Percentiles rank a stretch among this genome's conserved stretches.
These are phyloP conservation scores for Epichloe bromicola DNA, from an alignment of 2,329 filamentous ascomycete genomes.

Conservation along the genomic window DNA sequence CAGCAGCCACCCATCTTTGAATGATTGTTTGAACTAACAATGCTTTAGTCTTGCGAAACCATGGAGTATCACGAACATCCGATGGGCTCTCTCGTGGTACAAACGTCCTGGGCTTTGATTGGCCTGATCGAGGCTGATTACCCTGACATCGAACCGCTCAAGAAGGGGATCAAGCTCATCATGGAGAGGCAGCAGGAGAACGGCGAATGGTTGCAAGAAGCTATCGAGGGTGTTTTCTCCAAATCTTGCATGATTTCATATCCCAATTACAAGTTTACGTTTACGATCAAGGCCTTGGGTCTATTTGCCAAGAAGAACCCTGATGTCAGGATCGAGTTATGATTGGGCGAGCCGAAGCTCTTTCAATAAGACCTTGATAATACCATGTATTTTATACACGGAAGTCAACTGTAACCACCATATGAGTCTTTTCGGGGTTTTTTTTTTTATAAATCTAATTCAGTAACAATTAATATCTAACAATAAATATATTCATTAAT, in stretches of 20 bases:
- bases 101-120: slow-evolving; percentile 85
- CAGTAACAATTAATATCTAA: no score
- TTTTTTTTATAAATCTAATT: no score
- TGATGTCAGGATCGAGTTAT: slow-evolving; percentile 37
- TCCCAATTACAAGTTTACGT: slow-evolving; percentile 97
- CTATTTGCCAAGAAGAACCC: slow-evolving; percentile 70
- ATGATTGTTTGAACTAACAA: slow-evolving; percentile 7
- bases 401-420: no score
- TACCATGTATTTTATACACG: not conserved
- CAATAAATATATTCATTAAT: no score
- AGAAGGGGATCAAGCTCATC: slow-evolving; percentile 60
- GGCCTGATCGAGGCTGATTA: slow-evolving; percentile 73
- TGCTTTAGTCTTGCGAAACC: slow-evolving; percentile 55
- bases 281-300: slow-evolving; percentile 84
- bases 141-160: slow-evolving; percentile 58
- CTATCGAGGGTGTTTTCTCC: slow-evolving; percentile 97
- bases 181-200: slow-evolving; percentile 77
- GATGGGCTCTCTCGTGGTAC: slow-evolving; percentile 73
- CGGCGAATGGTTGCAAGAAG: slow-evolving; percentile 90
- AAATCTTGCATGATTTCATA: slow-evolving; percentile 99
- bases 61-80: slow-evolving; percentile 63
- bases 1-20: no score
- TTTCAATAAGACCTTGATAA: not conserved
- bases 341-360: not conserved
- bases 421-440: no score